These are phyloP conservation scores for Cladosporium sp. DNA, from an alignment of 2,329 filamentous ascomycete genomes.

Conservation along the genomic window DNA sequence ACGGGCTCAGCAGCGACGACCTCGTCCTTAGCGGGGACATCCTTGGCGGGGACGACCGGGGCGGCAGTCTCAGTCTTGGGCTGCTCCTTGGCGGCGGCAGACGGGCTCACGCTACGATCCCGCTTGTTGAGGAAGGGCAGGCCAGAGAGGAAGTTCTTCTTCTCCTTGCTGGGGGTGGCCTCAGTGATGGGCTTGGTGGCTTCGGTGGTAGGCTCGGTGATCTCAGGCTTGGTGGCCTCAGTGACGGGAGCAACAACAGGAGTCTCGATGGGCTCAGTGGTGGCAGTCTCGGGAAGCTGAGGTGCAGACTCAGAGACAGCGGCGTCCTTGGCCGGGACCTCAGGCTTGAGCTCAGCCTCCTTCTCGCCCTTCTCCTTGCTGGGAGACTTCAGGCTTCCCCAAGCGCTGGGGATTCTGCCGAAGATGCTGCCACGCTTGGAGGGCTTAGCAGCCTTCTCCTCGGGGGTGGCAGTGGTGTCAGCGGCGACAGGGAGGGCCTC, in stretches of 20 bases:
- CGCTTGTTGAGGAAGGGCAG: constrained; percentile 38
- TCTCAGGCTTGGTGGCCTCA: constrained; percentile 32
- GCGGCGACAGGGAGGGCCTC: constrained; percentile 19
- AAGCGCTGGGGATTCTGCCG: constrained; percentile 60
- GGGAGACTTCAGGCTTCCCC: constrained; percentile 59
- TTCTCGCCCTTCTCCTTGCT: constrained; percentile 70
- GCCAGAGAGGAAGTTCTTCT: constrained; percentile 38
- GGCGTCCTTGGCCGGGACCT: constrained; percentile 53
- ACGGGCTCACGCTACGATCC: constrained; percentile 41
- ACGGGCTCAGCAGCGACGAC: constrained; percentile 36
- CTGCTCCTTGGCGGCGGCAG: constrained; percentile 40
- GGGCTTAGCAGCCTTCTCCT: constrained; percentile 68
- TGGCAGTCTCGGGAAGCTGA: constrained; percentile 42
- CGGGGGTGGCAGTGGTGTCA: constrained; percentile 39
- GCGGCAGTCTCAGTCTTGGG: constrained; percentile 36
- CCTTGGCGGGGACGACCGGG: constrained; percentile 19
- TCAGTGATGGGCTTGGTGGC: constrained; percentile 43
- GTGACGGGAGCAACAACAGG: constrained; percentile 36
- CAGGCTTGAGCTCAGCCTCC: constrained; percentile 63
- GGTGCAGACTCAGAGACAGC: constrained; percentile 41
- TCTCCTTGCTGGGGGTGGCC: constrained; percentile 37
- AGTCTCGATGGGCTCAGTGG: constrained; percentile 43
- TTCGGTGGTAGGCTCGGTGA: constrained; percentile 40
- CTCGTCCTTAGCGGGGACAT: constrained; percentile 28
- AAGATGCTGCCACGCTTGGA: constrained; percentile 87